phyloP scores from a whole-genome alignment of 2,329 filamentous ascomycete species.

The Moelleriella libera region DNA sequence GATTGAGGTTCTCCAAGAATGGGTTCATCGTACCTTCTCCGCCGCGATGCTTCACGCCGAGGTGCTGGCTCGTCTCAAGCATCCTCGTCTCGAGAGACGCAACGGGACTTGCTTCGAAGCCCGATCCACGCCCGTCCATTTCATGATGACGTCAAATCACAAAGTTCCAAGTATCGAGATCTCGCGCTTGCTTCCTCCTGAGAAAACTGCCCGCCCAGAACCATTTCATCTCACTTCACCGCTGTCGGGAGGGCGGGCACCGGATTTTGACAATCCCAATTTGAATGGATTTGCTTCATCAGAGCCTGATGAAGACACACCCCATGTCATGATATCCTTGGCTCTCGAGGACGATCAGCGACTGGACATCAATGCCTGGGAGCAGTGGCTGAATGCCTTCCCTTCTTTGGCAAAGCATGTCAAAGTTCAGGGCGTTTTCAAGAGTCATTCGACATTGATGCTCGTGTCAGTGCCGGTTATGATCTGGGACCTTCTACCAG shows the following conservation, averaged over 20 bases:
- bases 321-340: slow-evolving; percentile 47
- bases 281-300: slow-evolving; percentile 14
- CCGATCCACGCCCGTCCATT: slow-evolving; percentile 44
- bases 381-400: slow-evolving; percentile 40
- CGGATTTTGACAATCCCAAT: slow-evolving; percentile 10
- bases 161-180: slow-evolving; percentile 44
- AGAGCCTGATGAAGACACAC: slow-evolving; percentile 39
- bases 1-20: slow-evolving; percentile 44
- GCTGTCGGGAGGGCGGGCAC: slow-evolving; percentile 12
- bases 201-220: slow-evolving; percentile 11
- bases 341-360: slow-evolving; percentile 43
- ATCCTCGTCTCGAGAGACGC: slow-evolving; percentile 40
- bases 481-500: slow-evolving; percentile 45
- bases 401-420: slow-evolving; percentile 45
- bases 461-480: slow-evolving; percentile 43
- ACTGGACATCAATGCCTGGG: slow-evolving; percentile 43
- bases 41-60: slow-evolving; percentile 49
- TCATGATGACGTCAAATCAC: slow-evolving; percentile 49
- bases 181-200: slow-evolving; percentile 18
- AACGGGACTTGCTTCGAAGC: slow-evolving; percentile 44
- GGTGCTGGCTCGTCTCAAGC: slow-evolving; percentile 43
- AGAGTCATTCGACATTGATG: slow-evolving; percentile 44
- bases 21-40: slow-evolving; percentile 39
- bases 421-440: slow-evolving; percentile 47
- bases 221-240: slow-evolving; percentile 9